Base-by-base conservation (phyloP, 495 filamentous ascomycete species). In the Penicillium manginii region DNA sequence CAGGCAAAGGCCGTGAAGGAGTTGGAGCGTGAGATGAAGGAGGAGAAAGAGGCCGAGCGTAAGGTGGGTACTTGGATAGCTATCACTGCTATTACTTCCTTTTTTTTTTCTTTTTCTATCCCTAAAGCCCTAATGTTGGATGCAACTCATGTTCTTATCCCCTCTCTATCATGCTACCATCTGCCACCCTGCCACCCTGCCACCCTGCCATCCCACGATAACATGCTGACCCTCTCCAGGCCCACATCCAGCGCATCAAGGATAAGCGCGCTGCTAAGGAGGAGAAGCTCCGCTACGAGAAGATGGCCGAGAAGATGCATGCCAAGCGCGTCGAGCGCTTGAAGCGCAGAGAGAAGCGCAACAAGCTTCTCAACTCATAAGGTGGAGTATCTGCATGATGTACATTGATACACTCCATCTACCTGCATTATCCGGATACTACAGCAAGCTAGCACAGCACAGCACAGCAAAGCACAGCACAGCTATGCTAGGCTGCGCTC, bases 261-360 rank as follows among this genome's bases (percentile, higher is more conserved):
- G 91, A 94, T 54, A 90, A 86, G 71, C 82, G 91, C 45, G 89
- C 86, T 21, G 86, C 84, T 7, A 97, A 96, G 82, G 92, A 89
- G 66, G 94, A 98, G 80, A 94, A 92, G 76, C 91, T 89, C 60
- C 83, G 96, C 39, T 98, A 91, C 70, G 91, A 92, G 76, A 92
- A 91, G 79, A 86, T 98, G 86, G 94, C 91, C 29, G 90, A 93
- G 75, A 97, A 92, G 79, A 98, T 98, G 94, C 94, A 98, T 72
- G 85, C 80, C 71, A 97, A 97, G 82, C 81, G 92, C 61, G 88
- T 98, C 22, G 94, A 98, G 76, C 84, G 94, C 59, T 67, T 96
- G 73, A 96, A 90, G 86, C 83, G 92, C 70, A 86, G 91, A 71
- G 94, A 98, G 82, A 98, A 97, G 86, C 86, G 94, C 72, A 99